phyloP scores from a whole-genome alignment of 164 flowering plant species.

The Aristolochia fimbriata region DNA sequence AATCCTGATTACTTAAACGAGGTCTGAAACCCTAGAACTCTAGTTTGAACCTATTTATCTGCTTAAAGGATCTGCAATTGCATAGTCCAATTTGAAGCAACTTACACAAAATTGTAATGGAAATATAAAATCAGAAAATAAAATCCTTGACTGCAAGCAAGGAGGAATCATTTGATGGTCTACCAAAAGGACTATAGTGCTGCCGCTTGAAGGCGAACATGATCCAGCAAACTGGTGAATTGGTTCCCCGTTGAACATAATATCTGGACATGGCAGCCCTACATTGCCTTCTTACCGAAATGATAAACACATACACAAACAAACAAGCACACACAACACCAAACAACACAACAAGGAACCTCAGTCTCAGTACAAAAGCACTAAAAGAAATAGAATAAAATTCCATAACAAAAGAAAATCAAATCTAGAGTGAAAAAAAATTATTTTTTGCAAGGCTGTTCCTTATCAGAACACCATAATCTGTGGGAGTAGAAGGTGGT shows the following conservation, averaged over 20 bases:
- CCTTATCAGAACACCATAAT: neutral
- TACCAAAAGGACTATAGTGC: conserved; percentile 49
- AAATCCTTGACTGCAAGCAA: conserved; percentile 39
- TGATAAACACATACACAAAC: conserved; percentile 47
- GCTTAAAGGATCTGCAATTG: neutral
- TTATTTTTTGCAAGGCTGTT: neutral
- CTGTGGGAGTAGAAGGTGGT: conserved; percentile 1
- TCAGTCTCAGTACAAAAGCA: conserved; percentile 44
- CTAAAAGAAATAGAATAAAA: conserved; percentile 9
- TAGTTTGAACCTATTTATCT: neutral
- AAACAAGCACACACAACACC: conserved; percentile 63
- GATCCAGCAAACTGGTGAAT: conserved; percentile 59
- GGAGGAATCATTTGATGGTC: conserved; percentile 43
- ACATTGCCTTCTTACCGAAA: conserved; percentile 74
- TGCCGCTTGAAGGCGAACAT: conserved; percentile 55
- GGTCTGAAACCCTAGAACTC: conserved; percentile 3
- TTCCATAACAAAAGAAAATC: conserved; percentile 9
- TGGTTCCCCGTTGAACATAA: conserved; percentile 49
- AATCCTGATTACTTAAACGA: conserved; percentile 7
- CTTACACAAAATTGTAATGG: conserved; percentile 18
- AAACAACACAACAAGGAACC: conserved; percentile 62
- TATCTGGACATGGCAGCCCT: conserved; percentile 51
- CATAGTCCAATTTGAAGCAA: conserved; percentile 17
- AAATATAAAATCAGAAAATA: conserved; percentile 23
- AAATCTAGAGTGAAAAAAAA: neutral